A percentile compares a stretch with the other conserved stretches of the same genome.
Evolutionary conservation across 2,329 filamentous ascomycete species (phyloP).

Genomic region (Colletotrichum tropicale): DNA sequence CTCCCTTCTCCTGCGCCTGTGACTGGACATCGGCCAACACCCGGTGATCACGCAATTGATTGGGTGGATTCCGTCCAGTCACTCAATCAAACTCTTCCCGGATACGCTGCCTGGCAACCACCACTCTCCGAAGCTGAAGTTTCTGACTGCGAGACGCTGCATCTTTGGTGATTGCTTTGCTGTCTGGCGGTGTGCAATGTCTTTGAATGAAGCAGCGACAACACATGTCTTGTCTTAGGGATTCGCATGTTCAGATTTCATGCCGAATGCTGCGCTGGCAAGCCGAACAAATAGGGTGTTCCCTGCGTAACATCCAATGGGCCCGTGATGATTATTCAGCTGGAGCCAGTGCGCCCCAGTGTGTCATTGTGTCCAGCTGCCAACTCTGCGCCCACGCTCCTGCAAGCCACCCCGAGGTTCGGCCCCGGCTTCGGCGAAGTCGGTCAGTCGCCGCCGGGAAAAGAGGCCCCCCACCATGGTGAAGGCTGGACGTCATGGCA

Average conservation of each 20-base stretch:
- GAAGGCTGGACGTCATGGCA: constrained; percentile 12
- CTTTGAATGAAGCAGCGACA: neutral
- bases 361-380: neutral
- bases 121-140: neutral
- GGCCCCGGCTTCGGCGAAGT: constrained; percentile 19
- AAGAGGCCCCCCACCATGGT: neutral
- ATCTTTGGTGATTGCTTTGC: neutral
- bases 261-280: constrained; percentile 4
- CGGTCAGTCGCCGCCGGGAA: constrained; percentile 13
- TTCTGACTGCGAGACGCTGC: neutral
- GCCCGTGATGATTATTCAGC: constrained; percentile 11
- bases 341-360: neutral
- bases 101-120: neutral
- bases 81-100: neutral
- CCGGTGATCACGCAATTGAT: constrained; percentile 17
- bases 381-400: neutral
- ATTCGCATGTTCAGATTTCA: neutral
- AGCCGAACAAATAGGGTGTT: neutral
- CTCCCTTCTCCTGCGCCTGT: neutral
- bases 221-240: neutral
- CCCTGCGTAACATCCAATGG: neutral
- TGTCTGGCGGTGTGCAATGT: neutral
- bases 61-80: constrained; percentile 2
- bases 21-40: constrained; percentile 10
- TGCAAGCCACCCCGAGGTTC: constrained; percentile 8